phyloP scores from a whole-genome alignment of 2,329 filamentous ascomycete species.

The Cytospora chrysosperma region DNA sequence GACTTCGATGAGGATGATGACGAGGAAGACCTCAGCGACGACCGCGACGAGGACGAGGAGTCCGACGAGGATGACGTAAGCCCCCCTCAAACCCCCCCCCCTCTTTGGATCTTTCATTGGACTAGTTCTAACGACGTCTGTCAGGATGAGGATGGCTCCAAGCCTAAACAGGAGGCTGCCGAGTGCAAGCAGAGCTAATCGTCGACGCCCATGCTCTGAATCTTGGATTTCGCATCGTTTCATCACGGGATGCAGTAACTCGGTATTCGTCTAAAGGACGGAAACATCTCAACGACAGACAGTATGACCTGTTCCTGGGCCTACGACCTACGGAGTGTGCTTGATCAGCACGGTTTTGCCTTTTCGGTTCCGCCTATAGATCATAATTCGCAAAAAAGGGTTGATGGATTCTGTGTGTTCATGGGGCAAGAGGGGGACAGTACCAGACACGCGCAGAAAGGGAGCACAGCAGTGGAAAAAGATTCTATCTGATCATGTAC shows the following conservation, averaged over 20 bases:
- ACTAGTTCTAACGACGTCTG: conserved; percentile 31
- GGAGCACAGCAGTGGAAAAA: conserved; percentile 2
- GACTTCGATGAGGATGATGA: conserved; percentile 90
- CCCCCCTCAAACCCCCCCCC: conserved; percentile 15
- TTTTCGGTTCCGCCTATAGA: conserved; percentile 25
- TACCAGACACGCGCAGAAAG: not conserved
- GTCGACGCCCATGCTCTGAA: conserved; percentile 15
- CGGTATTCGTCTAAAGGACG: conserved; percentile 5
- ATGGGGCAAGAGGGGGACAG: not conserved
- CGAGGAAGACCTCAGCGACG: conserved; percentile 81
- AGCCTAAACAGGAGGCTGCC: conserved; percentile 90
- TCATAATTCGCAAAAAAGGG: conserved; percentile 26
- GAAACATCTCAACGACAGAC: conserved; percentile 11
- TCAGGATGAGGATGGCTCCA: conserved; percentile 76
- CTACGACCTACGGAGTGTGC: conserved; percentile 16
- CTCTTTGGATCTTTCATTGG: conserved; percentile 3
- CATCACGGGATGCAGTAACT: conserved; percentile 9
- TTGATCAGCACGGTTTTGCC: conserved; percentile 23
- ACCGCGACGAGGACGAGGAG: conserved; percentile 79
- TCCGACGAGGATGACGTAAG: conserved; percentile 72
- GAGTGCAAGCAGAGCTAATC: conserved; percentile 94
- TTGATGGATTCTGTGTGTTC: conserved; percentile 16
- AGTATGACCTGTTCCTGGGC: conserved; percentile 16
- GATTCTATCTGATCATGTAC: conserved; percentile 20
- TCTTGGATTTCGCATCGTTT: conserved; percentile 22